Conservation (phyloP, 75 land plant genomes). For the Isoetes taiwanensis region DNA sequence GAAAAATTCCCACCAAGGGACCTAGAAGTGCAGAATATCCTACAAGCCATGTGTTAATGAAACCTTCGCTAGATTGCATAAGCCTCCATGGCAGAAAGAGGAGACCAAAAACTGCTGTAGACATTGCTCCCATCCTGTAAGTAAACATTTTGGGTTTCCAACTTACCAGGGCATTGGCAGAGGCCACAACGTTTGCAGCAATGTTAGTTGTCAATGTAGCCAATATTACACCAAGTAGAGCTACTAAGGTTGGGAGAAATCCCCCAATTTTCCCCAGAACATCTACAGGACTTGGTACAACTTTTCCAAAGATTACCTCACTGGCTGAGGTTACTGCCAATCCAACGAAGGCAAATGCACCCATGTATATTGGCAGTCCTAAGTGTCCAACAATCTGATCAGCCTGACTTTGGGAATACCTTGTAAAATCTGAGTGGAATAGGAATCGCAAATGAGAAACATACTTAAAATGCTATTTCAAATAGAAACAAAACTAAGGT, state of each 20-base stretch:
- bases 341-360: constrained; percentile 63
- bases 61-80: constrained; percentile 65
- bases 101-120: constrained; percentile 61
- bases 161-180: constrained; percentile 78
- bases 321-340: constrained; percentile 82
- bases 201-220: constrained; percentile 89
- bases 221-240: constrained; percentile 56
- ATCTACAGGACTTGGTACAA: constrained; percentile 63
- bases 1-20: constrained; percentile 65
- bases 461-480: no score
- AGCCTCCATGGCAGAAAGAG: constrained; percentile 77
- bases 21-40: constrained; percentile 90
- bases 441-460: no score
- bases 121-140: constrained; percentile 45
- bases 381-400: constrained; percentile 67
- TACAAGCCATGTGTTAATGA: constrained; percentile 79
- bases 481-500: no score
- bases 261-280: constrained; percentile 65
- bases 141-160: constrained; percentile 51
- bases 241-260: constrained; percentile 21
- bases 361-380: constrained; percentile 85
- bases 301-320: constrained; percentile 49
- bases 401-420: constrained; percentile 48
- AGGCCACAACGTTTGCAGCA: constrained; percentile 89
- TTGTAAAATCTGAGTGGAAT: constrained; percentile 63